A percentile compares a stretch with the other conserved stretches of the same genome.
phyloP scores from a whole-genome alignment of 345 rosid genomes.

The Trapa incisa region DNA sequence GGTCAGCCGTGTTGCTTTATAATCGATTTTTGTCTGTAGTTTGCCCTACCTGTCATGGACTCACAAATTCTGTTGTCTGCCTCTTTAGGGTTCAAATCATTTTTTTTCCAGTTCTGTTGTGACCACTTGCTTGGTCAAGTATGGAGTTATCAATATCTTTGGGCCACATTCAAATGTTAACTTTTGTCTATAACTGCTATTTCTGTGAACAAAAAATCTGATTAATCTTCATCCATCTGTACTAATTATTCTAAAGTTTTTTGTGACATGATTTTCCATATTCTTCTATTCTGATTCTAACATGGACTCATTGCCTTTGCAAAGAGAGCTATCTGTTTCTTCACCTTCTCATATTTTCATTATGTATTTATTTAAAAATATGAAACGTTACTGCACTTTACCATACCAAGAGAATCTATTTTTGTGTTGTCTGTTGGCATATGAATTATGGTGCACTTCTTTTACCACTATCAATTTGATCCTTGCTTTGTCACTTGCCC shows the following conservation, averaged over 20 bases:
- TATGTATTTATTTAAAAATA: too few relatives aligned
- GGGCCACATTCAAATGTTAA: not conserved
- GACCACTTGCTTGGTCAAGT: not conserved
- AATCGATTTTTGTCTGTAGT: not conserved
- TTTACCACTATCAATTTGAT: not conserved
- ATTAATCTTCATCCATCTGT: not conserved
- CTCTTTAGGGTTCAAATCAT: not conserved
- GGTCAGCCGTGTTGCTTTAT: conserved; percentile 29
- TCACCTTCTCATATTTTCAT: too few relatives aligned
- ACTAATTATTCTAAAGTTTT: not conserved
- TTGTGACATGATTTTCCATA: not conserved
- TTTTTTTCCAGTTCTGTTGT: not conserved
- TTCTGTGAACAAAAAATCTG: not conserved
- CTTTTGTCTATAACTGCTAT: not conserved
- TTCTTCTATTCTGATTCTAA: not conserved
- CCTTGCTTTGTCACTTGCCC: not conserved
- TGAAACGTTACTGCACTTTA: not conserved
- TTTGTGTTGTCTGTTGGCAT: not conserved
- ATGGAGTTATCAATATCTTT: not conserved
- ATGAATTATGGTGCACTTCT: not conserved
- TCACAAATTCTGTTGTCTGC: not conserved
- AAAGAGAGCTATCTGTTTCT: too few relatives aligned
- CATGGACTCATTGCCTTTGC: too few relatives aligned
- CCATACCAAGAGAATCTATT: too few relatives aligned
- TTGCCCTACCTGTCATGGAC: not conserved